Conservation (phyloP, 371 early-diverging fungal genomes). For the Funneliformis caledonium region DNA sequence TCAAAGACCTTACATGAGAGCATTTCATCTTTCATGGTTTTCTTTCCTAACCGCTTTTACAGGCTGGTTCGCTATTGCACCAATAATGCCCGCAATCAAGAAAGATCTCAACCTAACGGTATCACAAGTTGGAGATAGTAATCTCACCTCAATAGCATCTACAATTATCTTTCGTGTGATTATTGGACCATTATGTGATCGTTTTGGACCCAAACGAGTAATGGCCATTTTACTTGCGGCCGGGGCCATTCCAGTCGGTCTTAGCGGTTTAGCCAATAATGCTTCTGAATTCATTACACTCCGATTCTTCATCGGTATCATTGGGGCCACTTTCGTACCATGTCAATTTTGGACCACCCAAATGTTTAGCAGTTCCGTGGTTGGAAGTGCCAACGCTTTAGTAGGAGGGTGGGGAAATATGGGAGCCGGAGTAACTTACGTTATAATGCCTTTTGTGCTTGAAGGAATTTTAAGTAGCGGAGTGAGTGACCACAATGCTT, state of each 20-base stretch:
- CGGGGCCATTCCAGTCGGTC: conserved; percentile 57
- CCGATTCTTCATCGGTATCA: conserved; percentile 59
- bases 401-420: conserved; percentile 72
- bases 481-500: conserved; percentile 45
- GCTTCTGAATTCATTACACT: conserved; percentile 52
- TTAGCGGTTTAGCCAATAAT: conserved; percentile 51
- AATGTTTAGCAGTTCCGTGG: conserved; percentile 57
- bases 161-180: conserved; percentile 48
- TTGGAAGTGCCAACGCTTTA: conserved; percentile 68
- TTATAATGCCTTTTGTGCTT: conserved; percentile 61
- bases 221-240: conserved; percentile 55
- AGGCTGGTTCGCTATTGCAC: conserved; percentile 65
- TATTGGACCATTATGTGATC: conserved; percentile 55
- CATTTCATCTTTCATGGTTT: conserved; percentile 55
- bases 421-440: conserved; percentile 65
- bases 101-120: conserved; percentile 47
- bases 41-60: conserved; percentile 56
- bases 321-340: conserved; percentile 71
- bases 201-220: conserved; percentile 57
- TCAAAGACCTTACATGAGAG: conserved; percentile 52
- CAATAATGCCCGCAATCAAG: conserved; percentile 52
- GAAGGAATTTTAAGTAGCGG: conserved; percentile 36
- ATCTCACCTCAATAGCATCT: conserved; percentile 50
- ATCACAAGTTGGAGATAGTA: conserved; percentile 47
- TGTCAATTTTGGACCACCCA: conserved; percentile 70